Conservation (phyloP, 2,329 filamentous ascomycete species). For the Verticillium longisporum region DNA sequence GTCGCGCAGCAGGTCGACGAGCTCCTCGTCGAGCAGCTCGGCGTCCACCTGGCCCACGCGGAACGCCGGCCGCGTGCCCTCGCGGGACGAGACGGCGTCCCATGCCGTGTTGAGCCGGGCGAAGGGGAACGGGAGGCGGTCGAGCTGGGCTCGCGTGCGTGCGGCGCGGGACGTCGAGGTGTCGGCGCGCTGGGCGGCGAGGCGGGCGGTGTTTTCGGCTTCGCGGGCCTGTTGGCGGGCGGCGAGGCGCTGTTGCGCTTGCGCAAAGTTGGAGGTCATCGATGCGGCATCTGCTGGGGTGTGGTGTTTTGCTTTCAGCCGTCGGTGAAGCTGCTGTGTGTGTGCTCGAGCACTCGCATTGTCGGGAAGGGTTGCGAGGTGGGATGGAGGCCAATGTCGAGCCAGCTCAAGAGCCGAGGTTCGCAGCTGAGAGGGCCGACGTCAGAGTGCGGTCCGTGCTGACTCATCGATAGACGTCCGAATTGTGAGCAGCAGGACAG, state of each 20-base stretch:
- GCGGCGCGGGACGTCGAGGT: conserved; percentile 41
- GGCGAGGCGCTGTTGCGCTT: conserved; percentile 80
- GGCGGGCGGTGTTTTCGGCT: conserved; percentile 51
- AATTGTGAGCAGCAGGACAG: background rate
- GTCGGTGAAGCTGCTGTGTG: background rate
- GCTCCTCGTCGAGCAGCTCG: conserved; percentile 88
- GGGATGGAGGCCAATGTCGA: background rate
- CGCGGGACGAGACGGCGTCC: conserved; percentile 65
- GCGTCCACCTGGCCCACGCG: conserved; percentile 95
- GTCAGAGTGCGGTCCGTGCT: background rate
- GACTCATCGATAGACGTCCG: background rate
- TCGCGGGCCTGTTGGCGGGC: conserved; percentile 74
- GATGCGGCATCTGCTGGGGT: conserved; percentile 19
- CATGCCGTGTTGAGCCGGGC: conserved; percentile 55
- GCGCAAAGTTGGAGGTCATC: conserved; percentile 67
- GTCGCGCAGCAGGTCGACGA: conserved; percentile 74
- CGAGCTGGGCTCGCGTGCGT: conserved; percentile 45
- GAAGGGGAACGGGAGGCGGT: conserved; percentile 56
- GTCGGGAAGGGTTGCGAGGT: background rate
- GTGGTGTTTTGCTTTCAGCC: background rate
- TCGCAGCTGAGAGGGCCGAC: background rate
- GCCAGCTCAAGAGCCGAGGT: conserved; percentile 3
- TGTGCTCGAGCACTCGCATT: background rate
- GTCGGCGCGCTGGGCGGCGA: conserved; percentile 34
- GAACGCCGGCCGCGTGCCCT: conserved; percentile 79